A percentile compares a stretch with the other conserved stretches of the same genome.
Evolutionary conservation across 371 early-diverging fungal genomes (phyloP).

Genomic region (Saksenaea vasiformis): DNA sequence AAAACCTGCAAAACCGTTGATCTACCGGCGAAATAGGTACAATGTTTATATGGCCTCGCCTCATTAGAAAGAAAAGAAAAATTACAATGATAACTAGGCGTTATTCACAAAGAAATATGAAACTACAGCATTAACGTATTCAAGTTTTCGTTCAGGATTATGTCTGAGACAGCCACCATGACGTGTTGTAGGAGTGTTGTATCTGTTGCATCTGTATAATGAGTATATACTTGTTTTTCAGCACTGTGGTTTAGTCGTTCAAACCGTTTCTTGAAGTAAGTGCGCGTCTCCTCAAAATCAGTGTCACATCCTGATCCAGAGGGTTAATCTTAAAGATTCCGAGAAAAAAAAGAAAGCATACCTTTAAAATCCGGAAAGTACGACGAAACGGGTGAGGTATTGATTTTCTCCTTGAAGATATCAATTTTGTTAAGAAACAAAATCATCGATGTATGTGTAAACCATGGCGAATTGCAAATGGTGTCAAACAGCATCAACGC

Average conservation of each 20-base stretch:
- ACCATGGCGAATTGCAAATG: slow-evolving; percentile 95
- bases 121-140: slow-evolving; percentile 38
- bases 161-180: slow-evolving; percentile 62
- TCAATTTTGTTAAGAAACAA: slow-evolving; percentile 97
- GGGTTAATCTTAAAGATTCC: not conserved
- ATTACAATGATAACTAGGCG: slow-evolving; percentile 1
- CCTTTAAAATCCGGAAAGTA: slow-evolving; percentile 92
- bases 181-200: slow-evolving; percentile 58
- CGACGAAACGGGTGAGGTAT: slow-evolving; percentile 68
- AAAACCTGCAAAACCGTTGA: too few species aligned
- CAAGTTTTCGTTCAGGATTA: slow-evolving; percentile 55
- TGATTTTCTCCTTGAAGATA: slow-evolving; percentile 86
- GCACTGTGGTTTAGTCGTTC: slow-evolving; percentile 41
- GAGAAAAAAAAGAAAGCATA: slow-evolving; percentile 14
- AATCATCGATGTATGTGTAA: slow-evolving; percentile 89
- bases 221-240: slow-evolving; percentile 58
- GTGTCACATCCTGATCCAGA: slow-evolving; percentile 22
- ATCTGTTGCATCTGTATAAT: slow-evolving; percentile 66
- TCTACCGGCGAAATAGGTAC: too few species aligned
- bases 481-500: slow-evolving; percentile 93
- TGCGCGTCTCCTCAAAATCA: slow-evolving; percentile 27
- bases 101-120: slow-evolving; percentile 2
- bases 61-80: not conserved
- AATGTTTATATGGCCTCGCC: not conserved
- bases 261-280: slow-evolving; percentile 44